Evolutionary conservation across 192 early-diverging fungal genomes (phyloP), one percentile per base, ranked within the genome.

Genomic region (Haplosporangium gracile): DNA sequence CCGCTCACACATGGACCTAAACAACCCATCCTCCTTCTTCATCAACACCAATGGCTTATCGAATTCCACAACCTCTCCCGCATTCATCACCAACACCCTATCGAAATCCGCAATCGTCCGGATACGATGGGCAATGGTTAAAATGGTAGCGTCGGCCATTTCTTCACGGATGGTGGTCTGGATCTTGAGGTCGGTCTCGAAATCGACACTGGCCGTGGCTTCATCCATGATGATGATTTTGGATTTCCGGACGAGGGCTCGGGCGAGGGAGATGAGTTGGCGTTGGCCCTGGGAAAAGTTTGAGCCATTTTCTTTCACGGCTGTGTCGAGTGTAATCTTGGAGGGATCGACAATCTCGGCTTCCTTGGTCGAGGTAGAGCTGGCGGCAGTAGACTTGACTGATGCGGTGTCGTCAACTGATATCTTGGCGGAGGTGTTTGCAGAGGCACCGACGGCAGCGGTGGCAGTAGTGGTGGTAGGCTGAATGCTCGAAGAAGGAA

Each of bases 181-280:
- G 82, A 98, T 97, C 53, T 90, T 91, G 40, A 89, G 87, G 80
- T 99, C 97, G 0, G 96, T 97, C 55, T 93, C 92, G 77, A 93
- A 93, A 78, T 99, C 97, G 3, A 99, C 95, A 6, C 92, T 93
- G 16, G 97, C 97, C 0, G 98, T 98, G 5, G 97, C 97, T 82
- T 97, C 97, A 83, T 97, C 95, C 91, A 97, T 91, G 51, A 97
- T 89, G 53, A 97, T 93, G 29, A 96, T 72, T 69, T 88, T 88
- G 68, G 90, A 89, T 10, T 90, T 85, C 68, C 94, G 91, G n/a
- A 96, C 89, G 34, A 96, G 81, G 0, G 95, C 95, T 34, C 95
- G 92, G 3, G 95, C 95, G 20, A 96, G 83, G 9, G 91, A 89
- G 29, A 96, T 91, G 32, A 96, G 82, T 82, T 95, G 95, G 13